These are phyloP conservation scores for Beta macrorhiza DNA, from an alignment of 179 eudicot species.

Conservation along the genomic window DNA sequence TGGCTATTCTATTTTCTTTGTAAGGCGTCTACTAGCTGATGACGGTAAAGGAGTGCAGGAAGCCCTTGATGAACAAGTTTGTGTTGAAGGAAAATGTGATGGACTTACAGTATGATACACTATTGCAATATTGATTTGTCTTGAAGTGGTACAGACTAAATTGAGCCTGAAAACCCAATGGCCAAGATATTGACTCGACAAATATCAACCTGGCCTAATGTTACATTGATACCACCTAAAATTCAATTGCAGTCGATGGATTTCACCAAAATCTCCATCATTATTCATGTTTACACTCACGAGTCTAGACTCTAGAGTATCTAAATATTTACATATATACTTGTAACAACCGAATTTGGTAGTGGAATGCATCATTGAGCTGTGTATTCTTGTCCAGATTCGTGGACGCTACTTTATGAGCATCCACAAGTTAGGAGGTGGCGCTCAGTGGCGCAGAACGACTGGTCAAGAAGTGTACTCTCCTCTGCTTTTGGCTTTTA, in stretches of 20 bases:
- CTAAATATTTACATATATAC: not conserved
- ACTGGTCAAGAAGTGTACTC: conserved; percentile 86
- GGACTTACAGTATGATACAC: conserved; percentile 73
- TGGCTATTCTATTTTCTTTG: conserved; percentile 8
- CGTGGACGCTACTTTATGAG: conserved; percentile 78
- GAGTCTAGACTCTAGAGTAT: no score
- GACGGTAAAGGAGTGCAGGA: conserved; percentile 74
- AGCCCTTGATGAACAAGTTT: conserved; percentile 68
- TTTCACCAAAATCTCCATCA: no score
- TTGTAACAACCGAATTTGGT: no score
- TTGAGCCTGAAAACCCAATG: no score
- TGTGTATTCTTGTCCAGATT: conserved; percentile 38
- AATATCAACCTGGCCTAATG: no score
- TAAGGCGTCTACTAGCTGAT: conserved; percentile 60
- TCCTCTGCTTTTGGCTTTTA: conserved; percentile 74
- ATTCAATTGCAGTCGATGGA: no score
- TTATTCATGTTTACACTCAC: no score
- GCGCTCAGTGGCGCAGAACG: conserved; percentile 83
- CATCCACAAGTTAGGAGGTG: conserved; percentile 57
- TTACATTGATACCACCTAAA: no score
- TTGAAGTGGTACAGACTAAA: no score
- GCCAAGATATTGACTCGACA: no score
- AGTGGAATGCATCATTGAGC: not conserved
- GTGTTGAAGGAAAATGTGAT: conserved; percentile 49
- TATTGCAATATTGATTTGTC: not conserved